Conservation (phyloP, 495 filamentous ascomycete species). For the Opeltia flavorubescens region DNA sequence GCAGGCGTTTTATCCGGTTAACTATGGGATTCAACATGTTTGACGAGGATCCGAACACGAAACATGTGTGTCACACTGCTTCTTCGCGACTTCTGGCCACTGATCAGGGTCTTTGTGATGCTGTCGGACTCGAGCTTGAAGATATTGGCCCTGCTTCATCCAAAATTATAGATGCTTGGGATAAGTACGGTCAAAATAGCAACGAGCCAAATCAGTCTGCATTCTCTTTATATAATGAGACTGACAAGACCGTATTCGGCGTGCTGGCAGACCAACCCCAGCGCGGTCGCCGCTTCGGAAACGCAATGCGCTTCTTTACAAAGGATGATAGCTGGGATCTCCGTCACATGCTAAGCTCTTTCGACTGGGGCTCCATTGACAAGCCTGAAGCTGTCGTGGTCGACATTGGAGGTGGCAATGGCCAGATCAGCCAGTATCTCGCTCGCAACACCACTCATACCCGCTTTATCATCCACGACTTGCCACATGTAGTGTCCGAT, state of each 20-base stretch:
- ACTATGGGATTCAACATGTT: constrained; percentile 4
- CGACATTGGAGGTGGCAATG: constrained; percentile 41
- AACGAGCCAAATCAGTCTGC: constrained; percentile 15
- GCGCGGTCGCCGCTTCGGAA: constrained; percentile 33
- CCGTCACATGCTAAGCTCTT: constrained; percentile 27
- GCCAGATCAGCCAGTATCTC: constrained; percentile 34
- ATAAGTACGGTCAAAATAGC: constrained; percentile 13
- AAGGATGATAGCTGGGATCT: constrained; percentile 37
- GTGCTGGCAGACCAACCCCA: constrained; percentile 16
- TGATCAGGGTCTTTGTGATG: not conserved
- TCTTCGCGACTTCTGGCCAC: not conserved
- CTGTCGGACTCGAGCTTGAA: not conserved
- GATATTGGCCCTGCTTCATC: not conserved
- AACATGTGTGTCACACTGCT: constrained; percentile 1
- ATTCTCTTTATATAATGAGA: constrained; percentile 11
- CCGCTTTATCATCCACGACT: constrained; percentile 44
- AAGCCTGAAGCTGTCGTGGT: constrained; percentile 27
- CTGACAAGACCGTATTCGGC: constrained; percentile 9
- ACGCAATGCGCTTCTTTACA: constrained; percentile 36
- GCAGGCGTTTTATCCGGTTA: constrained; percentile 2
- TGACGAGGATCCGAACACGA: not conserved
- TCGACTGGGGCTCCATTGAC: constrained; percentile 30
- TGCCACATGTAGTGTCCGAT: constrained; percentile 29
- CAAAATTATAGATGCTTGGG: constrained; percentile 15
- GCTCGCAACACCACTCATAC: constrained; percentile 31